Conservation (phyloP, 2,329 filamentous ascomycete genomes). For the Thelonectria blattea region DNA sequence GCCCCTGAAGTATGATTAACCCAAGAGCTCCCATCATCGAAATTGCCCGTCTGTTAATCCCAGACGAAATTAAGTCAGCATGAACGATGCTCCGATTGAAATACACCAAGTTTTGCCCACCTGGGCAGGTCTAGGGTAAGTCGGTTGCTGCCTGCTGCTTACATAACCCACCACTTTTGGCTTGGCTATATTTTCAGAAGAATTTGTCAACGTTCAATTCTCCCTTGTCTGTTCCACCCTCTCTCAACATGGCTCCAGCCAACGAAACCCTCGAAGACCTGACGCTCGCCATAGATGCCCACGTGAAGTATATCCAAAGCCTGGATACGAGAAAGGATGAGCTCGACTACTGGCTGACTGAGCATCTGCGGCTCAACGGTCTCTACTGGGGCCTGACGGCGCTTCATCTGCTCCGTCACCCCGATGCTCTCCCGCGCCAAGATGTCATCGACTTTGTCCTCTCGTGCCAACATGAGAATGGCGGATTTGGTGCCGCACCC, state of each 20-base stretch:
- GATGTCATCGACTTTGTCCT: conserved; percentile 92
- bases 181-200: conserved; percentile 8
- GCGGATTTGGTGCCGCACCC: conserved; percentile 92
- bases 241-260: conserved; percentile 40
- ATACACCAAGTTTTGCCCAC: too few relatives aligned
- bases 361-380: conserved; percentile 93
- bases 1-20: too few relatives aligned
- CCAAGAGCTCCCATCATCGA: too few relatives aligned
- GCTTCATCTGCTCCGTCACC: conserved; percentile 81
- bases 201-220: conserved; percentile 12
- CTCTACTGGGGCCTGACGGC: conserved; percentile 96
- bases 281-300: conserved; percentile 60
- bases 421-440: conserved; percentile 79
- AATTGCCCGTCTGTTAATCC: too few relatives aligned
- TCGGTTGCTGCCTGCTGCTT: neutral
- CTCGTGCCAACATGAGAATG: conserved; percentile 86
- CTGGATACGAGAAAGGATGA: conserved; percentile 92
- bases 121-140: neutral
- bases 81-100: neutral
- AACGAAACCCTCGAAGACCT: conserved; percentile 44
- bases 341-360: conserved; percentile 96
- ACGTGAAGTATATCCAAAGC: conserved; percentile 92
- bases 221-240: conserved; percentile 11
- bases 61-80: neutral
- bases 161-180: conserved; percentile 2